Evolutionary conservation across 1,284 basidiomycete genomes (phyloP), one percentile per base, ranked within the genome.

Genomic region (Ustilago vetiveriae): DNA sequence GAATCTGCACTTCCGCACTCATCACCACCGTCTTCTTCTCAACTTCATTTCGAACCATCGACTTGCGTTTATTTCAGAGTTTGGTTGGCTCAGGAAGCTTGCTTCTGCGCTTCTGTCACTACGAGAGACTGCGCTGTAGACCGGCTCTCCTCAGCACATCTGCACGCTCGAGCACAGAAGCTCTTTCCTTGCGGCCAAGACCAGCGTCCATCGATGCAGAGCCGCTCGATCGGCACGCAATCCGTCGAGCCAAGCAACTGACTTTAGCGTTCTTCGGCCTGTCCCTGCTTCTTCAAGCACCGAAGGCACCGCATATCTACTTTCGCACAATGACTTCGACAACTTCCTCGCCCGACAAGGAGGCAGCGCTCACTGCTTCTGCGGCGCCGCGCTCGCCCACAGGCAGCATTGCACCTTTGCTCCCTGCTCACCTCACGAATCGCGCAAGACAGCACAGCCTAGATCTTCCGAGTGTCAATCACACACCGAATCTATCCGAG

Each of bases 321-420:
- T 47, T 37, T 14, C 17, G 40, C 42, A 54, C 26, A 29, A 49
- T 49, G 46, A 30, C 45, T 5, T 32, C 40, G 6, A 27, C n/a
- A 13, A 21, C 43, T 19, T 16, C n/a, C 19, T 27, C 38, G 16
- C 24, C 26, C 35, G 50, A 49, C 21, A 39, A 17, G 30, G 22
- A 30, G 17, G 22, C 38, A 22, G 30, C 39, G 26, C 37, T 30
- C 10, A 30, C 56, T 27, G 53, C 40, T 4, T 16, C 53, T 17
- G 7, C 60, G 27, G 42, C 38, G 43, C 52, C 48, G 23, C 59
- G 52, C 35, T 52, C 59, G 32, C 40, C 59, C 17, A 33, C 59
- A 11, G 6, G 42, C 13, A 50, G 37, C 19, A 39, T 63, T 22
- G 53, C 53, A 22, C 52, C 47, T 26, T 40, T 55, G 53, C 53